Evolutionary conservation across 1,284 basidiomycete genomes (phyloP), one percentile per base, ranked within the genome.

Genomic region (Chalciporus sp.): DNA sequence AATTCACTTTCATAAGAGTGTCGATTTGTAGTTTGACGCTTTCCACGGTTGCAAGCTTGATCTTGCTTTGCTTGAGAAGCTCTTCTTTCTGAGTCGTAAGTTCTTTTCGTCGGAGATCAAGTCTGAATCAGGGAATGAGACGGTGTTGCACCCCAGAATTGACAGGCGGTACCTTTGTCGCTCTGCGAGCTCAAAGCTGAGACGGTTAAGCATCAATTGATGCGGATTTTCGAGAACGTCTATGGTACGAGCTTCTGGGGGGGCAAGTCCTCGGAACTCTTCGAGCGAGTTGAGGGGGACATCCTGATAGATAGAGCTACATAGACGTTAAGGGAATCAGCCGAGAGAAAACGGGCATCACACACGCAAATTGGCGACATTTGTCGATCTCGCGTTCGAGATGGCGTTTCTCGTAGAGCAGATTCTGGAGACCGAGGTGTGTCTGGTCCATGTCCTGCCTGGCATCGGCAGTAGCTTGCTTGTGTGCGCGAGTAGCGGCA

Each of bases 361-460:
- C 88, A 66, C 67, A 92, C 90, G 87, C 89, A 68, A 92, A 92
- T 64, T 92, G 89, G 51, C 87, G 81, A 71, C 90, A 92, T 69
- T 92, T 92, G 64, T 92, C 90, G 29, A 92, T 92, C 73, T 92
- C 90, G 57, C 88, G 79, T 68, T 92, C 90, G 10, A 92, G 79
- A 66, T 92, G 90, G 28, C 90, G 77, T 67, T 90, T 90, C 71
- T 92, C 90, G 61, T 92, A 92, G 49, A 90, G 77, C 40, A 92
- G 73, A 60, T 92, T 92, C 70, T 92, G 90, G 31, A 92, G 80
- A 14, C 85, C 83, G 27, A 92, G 83, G 70, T 90, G 83, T 1
- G 88, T 85, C 71, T 91, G 86, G 72, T 92, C 90, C 87, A 92
- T 90, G 58, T 89, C 85, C 46, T 85, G 84, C 47, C 90, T 77